phyloP scores from a whole-genome alignment of 345 rosid genomes.

The Anastatica hierochuntica region DNA sequence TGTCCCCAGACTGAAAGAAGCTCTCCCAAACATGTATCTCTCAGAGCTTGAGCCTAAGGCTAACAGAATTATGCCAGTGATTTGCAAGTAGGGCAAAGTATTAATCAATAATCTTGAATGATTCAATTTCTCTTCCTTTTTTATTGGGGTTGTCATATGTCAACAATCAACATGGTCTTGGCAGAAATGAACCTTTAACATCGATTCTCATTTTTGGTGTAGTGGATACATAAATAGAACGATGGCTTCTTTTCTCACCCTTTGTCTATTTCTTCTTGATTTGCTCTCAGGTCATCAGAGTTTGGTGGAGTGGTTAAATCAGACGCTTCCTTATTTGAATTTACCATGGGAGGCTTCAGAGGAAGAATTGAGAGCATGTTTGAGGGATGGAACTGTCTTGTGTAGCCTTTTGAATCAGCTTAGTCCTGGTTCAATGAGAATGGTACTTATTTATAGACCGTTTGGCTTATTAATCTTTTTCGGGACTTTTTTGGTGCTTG shows the following conservation, averaged over 20 bases:
- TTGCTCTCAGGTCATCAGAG: conserved; percentile 33
- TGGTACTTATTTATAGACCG: conserved; percentile 29
- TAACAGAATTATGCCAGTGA: neutral
- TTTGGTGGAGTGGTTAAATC: conserved; percentile 63
- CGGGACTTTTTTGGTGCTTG: neutral
- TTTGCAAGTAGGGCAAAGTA: neutral
- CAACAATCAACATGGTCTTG: too few species aligned
- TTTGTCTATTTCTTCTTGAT: neutral
- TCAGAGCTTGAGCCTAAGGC: neutral
- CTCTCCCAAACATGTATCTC: neutral
- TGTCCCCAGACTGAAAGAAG: neutral
- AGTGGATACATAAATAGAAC: neutral
- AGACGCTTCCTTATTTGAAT: conserved; percentile 42
- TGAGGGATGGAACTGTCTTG: conserved; percentile 62
- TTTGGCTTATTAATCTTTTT: neutral
- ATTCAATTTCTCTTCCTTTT: neutral
- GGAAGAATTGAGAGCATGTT: conserved; percentile 48
- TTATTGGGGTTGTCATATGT: too few species aligned
- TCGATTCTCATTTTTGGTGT: neutral
- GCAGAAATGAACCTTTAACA: conserved; percentile 1
- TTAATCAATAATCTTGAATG: neutral
- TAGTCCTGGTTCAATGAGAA: conserved; percentile 34
- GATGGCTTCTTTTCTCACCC: conserved; percentile 8
- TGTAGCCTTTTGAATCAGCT: conserved; percentile 56
- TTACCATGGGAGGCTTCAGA: conserved; percentile 55